Conservation (phyloP, 2,329 filamentous ascomycete species). For the Mycosphaerelloides madeirae region DNA sequence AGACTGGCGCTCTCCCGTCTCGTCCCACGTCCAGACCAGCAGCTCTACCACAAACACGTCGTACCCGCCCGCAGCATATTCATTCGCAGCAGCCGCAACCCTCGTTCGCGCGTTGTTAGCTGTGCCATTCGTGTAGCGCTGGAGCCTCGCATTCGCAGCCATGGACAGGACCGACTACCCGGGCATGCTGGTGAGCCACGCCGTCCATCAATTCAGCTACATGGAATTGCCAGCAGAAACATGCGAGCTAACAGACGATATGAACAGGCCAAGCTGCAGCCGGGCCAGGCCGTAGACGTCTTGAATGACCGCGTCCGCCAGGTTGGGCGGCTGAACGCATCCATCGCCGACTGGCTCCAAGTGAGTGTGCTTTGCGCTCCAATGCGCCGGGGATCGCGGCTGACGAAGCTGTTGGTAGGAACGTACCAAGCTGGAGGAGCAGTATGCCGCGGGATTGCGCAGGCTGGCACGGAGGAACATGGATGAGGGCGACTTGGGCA, state of each 20-base stretch:
- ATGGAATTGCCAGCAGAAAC: background rate
- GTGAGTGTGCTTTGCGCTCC: slow-evolving; percentile 47
- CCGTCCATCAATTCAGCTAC: background rate
- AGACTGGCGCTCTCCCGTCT: no score
- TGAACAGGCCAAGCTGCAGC: slow-evolving; percentile 69
- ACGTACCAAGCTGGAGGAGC: slow-evolving; percentile 84
- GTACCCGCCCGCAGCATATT: no score
- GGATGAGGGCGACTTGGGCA: slow-evolving; percentile 73
- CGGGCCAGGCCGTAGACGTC: slow-evolving; percentile 72
- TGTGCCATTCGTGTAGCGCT: no score
- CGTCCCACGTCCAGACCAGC: no score
- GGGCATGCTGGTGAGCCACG: slow-evolving; percentile 78
- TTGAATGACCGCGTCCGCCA: slow-evolving; percentile 83
- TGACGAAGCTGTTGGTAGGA: slow-evolving; percentile 55
- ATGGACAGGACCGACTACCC: slow-evolving; percentile 87
- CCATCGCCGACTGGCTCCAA: slow-evolving; percentile 96
- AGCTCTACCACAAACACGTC: no score
- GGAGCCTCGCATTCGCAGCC: no score
- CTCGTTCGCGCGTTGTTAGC: no score
- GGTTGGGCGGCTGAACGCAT: slow-evolving; percentile 77
- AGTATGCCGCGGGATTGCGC: slow-evolving; percentile 75
- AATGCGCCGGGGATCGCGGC: slow-evolving; percentile 5
- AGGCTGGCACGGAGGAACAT: slow-evolving; percentile 61
- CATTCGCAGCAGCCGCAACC: no score
- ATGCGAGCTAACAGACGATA: slow-evolving; percentile 10